phyloP scores from a whole-genome alignment of 805 yeast genomes.

The Starmerella scarabaei region DNA sequence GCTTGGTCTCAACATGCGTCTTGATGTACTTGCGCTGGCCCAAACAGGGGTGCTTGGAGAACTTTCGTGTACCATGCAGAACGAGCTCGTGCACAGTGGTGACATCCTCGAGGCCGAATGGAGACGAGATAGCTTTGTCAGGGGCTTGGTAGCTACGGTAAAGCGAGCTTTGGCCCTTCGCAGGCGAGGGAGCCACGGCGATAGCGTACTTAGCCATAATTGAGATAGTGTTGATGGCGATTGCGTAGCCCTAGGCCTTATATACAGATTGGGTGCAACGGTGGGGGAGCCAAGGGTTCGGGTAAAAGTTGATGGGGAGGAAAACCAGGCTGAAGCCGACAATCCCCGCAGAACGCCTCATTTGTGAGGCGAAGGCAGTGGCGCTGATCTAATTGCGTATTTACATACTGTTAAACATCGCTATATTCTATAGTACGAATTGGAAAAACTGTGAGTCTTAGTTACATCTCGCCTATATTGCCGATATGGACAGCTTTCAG shows the following conservation, averaged over 20 bases:
- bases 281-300: too few relatives aligned
- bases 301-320: too few relatives aligned
- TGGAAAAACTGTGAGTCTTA: too few relatives aligned
- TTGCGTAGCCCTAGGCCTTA: background rate
- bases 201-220: slow-evolving; percentile 20
- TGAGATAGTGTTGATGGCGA: background rate
- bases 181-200: slow-evolving; percentile 25
- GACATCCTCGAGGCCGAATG: slow-evolving; percentile 44
- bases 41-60: slow-evolving; percentile 44
- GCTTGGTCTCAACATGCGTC: slow-evolving; percentile 61
- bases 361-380: too few relatives aligned
- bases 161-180: slow-evolving; percentile 28
- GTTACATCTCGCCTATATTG: too few relatives aligned
- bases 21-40: slow-evolving; percentile 72
- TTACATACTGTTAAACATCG: too few relatives aligned
- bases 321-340: too few relatives aligned
- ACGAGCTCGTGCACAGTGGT: slow-evolving; percentile 56
- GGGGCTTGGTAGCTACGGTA: slow-evolving; percentile 26
- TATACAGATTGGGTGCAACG: too few relatives aligned
- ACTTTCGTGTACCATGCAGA: slow-evolving; percentile 45
- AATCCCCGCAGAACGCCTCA: too few relatives aligned
- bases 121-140: slow-evolving; percentile 39
- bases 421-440: too few relatives aligned
- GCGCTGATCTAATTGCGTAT: too few relatives aligned
- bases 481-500: too few relatives aligned